Conservation (phyloP, 2,329 filamentous ascomycete species). For the Dactylellina leptospora region DNA sequence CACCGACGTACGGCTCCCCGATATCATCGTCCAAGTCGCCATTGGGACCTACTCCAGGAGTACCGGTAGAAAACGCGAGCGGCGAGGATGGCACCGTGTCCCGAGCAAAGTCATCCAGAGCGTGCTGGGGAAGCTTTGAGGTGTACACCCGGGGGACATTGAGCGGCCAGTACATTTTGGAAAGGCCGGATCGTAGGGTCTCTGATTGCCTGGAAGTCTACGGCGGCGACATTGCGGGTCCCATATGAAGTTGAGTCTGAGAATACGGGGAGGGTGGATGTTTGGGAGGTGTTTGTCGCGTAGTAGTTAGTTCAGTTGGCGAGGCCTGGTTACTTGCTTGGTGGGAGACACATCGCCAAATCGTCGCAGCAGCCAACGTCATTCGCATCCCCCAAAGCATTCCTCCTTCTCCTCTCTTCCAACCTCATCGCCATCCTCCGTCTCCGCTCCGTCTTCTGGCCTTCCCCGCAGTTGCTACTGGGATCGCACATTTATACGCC, state of each 20-base stretch:
- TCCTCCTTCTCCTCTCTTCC: not conserved
- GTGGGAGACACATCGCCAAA: conserved; percentile 28
- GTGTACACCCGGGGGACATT: conserved; percentile 84
- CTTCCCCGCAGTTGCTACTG: not conserved
- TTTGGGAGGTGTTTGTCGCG: not conserved
- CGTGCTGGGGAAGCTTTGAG: conserved; percentile 72
- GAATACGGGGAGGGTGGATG: not conserved
- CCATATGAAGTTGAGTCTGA: not conserved
- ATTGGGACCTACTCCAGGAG: conserved; percentile 53
- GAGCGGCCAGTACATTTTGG: conserved; percentile 85
- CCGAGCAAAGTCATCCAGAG: conserved; percentile 65
- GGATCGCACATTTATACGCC: not conserved
- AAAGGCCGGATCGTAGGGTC: not conserved
- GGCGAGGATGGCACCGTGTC: conserved; percentile 69
- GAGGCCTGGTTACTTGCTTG: too few relatives aligned
- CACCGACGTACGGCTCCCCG: conserved; percentile 56
- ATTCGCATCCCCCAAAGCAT: not conserved
- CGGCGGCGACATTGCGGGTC: conserved; percentile 17
- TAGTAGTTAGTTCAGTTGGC: not conserved
- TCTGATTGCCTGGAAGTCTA: conserved; percentile 16
- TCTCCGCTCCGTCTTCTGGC: conserved; percentile 4
- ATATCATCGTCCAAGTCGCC: conserved; percentile 59
- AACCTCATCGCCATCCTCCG: conserved; percentile 1
- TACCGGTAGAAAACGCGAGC: conserved; percentile 57
- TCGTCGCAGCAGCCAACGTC: not conserved